Evolutionary conservation across 164 flowering plant genomes (phyloP).

Genomic region (Vitis labrusca): DNA sequence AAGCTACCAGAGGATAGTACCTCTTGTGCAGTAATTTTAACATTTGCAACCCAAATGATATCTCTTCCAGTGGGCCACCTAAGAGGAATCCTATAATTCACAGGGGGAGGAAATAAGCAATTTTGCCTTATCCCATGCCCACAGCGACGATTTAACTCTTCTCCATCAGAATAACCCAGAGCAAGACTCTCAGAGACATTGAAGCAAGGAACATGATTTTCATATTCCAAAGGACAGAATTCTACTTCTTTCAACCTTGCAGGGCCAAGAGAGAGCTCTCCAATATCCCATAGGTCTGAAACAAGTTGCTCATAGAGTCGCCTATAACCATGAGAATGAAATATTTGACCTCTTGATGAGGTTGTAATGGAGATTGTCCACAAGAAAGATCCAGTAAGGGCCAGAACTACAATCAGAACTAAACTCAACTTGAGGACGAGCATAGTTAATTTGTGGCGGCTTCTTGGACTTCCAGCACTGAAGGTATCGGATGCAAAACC

Average conservation of each 20-base stretch:
- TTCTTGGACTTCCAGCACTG: conserved; percentile 42
- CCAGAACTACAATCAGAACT: conserved; percentile 60
- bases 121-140: conserved; percentile 33
- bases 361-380: conserved; percentile 82
- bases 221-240: conserved; percentile 61
- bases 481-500: conserved; percentile 63
- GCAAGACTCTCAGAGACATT: conserved; percentile 61
- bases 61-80: conserved; percentile 97
- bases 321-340: conserved; percentile 60
- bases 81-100: conserved; percentile 80
- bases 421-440: conserved; percentile 60
- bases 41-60: conserved; percentile 90
- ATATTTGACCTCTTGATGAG: conserved; percentile 54
- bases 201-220: conserved; percentile 85
- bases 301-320: conserved; percentile 79
- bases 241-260: conserved; percentile 71
- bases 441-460: conserved; percentile 47
- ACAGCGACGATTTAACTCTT: conserved; percentile 62
- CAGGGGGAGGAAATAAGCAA: conserved; percentile 80
- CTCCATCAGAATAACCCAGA: conserved; percentile 43
- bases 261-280: conserved; percentile 71
- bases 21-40: conserved; percentile 88
- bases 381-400: conserved; percentile 84
- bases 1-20: conserved; percentile 96
- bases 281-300: conserved; percentile 76